phyloP scores from a whole-genome alignment of 2,329 filamentous ascomycete species.

The Fusarium robinianum region DNA sequence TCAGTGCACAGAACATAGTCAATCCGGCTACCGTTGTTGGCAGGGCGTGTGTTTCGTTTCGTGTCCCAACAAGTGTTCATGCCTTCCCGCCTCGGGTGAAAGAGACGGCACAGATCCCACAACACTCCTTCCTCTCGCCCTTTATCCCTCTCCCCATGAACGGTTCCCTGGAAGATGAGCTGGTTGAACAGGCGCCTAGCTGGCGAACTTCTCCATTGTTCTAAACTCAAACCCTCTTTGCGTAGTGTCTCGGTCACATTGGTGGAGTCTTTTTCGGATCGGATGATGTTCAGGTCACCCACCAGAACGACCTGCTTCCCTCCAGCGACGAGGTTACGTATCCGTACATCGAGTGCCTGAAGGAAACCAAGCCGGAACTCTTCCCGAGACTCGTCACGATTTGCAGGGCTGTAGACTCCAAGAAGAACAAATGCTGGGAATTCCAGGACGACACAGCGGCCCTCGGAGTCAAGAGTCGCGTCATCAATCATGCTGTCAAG shows the following conservation, averaged over 20 bases:
- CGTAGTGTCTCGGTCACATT: slow-evolving; percentile 71
- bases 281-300: slow-evolving; percentile 84
- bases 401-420: slow-evolving; percentile 90
- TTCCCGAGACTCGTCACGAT: slow-evolving; percentile 80
- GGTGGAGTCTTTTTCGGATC: slow-evolving; percentile 74
- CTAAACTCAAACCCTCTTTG: slow-evolving; percentile 68
- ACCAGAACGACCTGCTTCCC: slow-evolving; percentile 86
- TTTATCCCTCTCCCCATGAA: slow-evolving; percentile 68
- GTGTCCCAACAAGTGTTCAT: slow-evolving; percentile 99
- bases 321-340: slow-evolving; percentile 78
- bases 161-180: slow-evolving; percentile 73
- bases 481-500: slow-evolving; percentile 69
- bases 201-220: slow-evolving; percentile 74
- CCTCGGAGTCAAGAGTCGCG: slow-evolving; percentile 80
- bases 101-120: slow-evolving; percentile 81
- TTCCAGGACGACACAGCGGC: slow-evolving; percentile 86
- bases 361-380: slow-evolving; percentile 83
- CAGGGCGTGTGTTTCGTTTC: slow-evolving; percentile 91
- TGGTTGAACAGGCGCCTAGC: slow-evolving; percentile 83
- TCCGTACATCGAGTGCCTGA: slow-evolving; percentile 76
- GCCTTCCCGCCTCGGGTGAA: slow-evolving; percentile 76
- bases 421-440: slow-evolving; percentile 94
- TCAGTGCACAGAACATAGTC: slow-evolving; percentile 89
- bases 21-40: slow-evolving; percentile 89
- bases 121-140: slow-evolving; percentile 72